Conservation (phyloP, 2,329 filamentous ascomycete species). For the Aureobasidium sp. region DNA sequence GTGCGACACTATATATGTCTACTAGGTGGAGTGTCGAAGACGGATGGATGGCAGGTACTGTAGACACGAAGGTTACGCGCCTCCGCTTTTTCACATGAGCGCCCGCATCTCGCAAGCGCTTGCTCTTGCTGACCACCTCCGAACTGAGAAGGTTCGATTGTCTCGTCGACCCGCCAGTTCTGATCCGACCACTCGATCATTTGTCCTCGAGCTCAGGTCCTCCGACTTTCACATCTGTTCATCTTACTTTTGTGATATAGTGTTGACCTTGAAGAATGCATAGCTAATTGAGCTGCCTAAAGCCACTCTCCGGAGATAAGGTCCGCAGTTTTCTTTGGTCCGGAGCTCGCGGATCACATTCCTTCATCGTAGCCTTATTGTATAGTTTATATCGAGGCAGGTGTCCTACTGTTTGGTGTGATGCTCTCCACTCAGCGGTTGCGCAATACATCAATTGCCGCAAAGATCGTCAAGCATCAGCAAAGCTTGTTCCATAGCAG, state of each 20-base stretch:
- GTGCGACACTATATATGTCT: neutral
- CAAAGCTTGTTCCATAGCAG: constrained; percentile 9
- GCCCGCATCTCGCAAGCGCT: neutral
- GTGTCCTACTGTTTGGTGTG: neutral
- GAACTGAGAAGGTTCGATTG: neutral
- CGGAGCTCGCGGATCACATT: neutral
- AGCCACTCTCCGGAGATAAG: neutral
- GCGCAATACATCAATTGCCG: constrained; percentile 9
- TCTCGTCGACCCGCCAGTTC: neutral
- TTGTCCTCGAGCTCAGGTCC: neutral
- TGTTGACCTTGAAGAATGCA: neutral
- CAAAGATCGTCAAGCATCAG: neutral
- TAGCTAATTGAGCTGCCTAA: neutral
- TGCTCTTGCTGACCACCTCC: neutral
- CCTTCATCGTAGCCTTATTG: neutral
- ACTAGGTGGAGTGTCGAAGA: neutral
- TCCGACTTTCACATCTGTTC: neutral
- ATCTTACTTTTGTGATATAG: neutral
- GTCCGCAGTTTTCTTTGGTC: neutral
- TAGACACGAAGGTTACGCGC: neutral
- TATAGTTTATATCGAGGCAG: neutral
- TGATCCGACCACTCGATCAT: neutral
- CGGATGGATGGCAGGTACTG: neutral
- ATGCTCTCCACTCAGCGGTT: neutral
- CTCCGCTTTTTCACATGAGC: constrained; percentile 9